These are phyloP conservation scores for Dipteronia dyeriana DNA, from an alignment of 345 rosid genomes.

Conservation along the genomic window DNA sequence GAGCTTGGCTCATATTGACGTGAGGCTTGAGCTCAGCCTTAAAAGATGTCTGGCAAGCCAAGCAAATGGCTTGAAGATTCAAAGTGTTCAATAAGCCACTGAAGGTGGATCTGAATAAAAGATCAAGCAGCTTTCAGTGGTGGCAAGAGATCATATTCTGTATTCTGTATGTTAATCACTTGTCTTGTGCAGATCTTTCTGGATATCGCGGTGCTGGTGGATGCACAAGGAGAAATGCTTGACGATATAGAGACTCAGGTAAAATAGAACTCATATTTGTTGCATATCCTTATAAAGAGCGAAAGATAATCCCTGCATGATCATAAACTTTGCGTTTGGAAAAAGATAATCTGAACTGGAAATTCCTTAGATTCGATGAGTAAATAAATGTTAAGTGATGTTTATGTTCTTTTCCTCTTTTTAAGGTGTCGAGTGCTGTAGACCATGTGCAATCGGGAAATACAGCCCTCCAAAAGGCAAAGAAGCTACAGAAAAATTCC, in stretches of 20 bases:
- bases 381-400: not conserved
- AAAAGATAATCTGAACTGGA: not conserved
- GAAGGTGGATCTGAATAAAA: not conserved
- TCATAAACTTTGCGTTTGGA: not conserved
- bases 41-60: not conserved
- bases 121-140: not conserved
- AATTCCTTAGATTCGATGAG: not conserved
- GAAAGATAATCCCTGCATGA: not conserved
- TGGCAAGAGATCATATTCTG: conserved; percentile 7
- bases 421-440: conserved; percentile 84
- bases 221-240: conserved; percentile 92
- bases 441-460: conserved; percentile 93
- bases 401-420: not conserved
- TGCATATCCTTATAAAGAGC: not conserved
- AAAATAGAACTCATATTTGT: conserved; percentile 5
- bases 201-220: conserved; percentile 95
- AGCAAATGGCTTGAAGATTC: not conserved
- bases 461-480: conserved; percentile 66
- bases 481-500: conserved; percentile 69
- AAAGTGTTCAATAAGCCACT: not conserved
- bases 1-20: not conserved
- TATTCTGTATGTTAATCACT: conserved; percentile 4
- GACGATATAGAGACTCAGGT: conserved; percentile 94
- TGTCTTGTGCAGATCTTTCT: conserved; percentile 65
- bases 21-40: not conserved